Evolutionary conservation across 208 protist genomes (phyloP), one percentile per base, ranked within the genome.

Genomic region (Acanthamoeba sp.): DNA sequence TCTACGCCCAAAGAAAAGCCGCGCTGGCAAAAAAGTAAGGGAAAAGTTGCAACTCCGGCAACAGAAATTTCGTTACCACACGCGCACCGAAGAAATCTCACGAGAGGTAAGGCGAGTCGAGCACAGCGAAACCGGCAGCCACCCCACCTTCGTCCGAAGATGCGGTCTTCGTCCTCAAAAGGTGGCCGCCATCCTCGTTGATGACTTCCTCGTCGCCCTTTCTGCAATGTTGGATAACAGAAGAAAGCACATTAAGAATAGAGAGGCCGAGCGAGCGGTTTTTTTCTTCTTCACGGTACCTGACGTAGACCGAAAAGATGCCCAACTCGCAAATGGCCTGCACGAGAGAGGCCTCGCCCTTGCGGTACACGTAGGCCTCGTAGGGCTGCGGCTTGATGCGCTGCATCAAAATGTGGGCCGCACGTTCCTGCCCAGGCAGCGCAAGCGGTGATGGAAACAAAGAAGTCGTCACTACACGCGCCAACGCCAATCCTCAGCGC

Each of bases 71-170:
- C n/a, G n/a, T n/a, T n/a, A n/a, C n/a, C n/a, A n/a, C n/a, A n/a
- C n/a, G n/a, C n/a, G n/a, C n/a, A n/a, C n/a, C n/a, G 2, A 59
- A 62, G 6, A 62, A n/a, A 10, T 62, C 5, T n/a, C 22, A 62
- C 38, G 22, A 36, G 36, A 87, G 91, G 76, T 57, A 94, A 24
- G 98, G 71, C 87, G 97, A 98, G 94, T 99, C 98, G 2, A 99
- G 95, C 45, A 98, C 97, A 66, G 98, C 98, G 42, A 99, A 96
- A 66, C 99, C 99, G 16, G 98, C 96, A 92, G 99, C 98, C 40
- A 99, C 98, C 87, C 99, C 99, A 20, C 98, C 98, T 87, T 99
- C 99, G 50, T 98, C 97, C 59, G 97, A 95, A 50, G 97, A 94
- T 20, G 98, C 97, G 27, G 97, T 96, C 94, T 99, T 99, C 14